Evolutionary conservation across 208 protist genomes (phyloP), one percentile per base, ranked within the genome.

Genomic region (Kentomonas sorsogonicus): DNA sequence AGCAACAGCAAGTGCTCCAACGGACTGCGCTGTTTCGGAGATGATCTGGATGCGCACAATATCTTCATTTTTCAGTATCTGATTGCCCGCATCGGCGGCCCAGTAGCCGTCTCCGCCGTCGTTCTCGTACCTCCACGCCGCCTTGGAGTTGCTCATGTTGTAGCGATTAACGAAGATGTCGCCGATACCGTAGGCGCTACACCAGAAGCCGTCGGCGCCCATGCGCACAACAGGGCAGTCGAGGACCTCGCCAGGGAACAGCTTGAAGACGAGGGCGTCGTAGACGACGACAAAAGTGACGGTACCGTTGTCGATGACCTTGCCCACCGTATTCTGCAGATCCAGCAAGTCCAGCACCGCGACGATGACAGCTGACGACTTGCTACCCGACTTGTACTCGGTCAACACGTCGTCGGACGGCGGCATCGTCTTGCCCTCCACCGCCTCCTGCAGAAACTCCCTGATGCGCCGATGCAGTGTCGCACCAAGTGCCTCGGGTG

Each of bases 211-310:
- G n/a, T 88, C 83, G 16, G 67, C 67, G 43, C 74, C 77, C 7
- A 91, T 74, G 3, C 75, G 63, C 25, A 56, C 66, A 23, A 94
- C 87, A 15, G 84, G 47, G n/a, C 88, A 47, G 58, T 94, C 87
- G 0, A 94, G 57, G 33, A 94, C 87, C 75, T 94, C 87, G 15
- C 83, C 87, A 3, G 77, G 81, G 63, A 89, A 82, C 33, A 91
- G 69, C 60, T 90, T 89, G 43, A 91, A 60, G 31, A 94, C 87
- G 56, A 91, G 62, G 39, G 83, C 87, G 43, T 88, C 79, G 54
- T 94, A 94, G 22, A 74, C 77, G 1, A 94, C 61, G 18, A 77
- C 47, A 58, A 94, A 94, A 0, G 81, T 74, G 1, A 91, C 87
- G 23, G 56, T 78, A 10, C 87, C 87, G 68, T 85, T 72, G 48